These are phyloP conservation scores for Saccharomyces mikatae DNA, from an alignment of 805 yeast species.

Conservation along the genomic window DNA sequence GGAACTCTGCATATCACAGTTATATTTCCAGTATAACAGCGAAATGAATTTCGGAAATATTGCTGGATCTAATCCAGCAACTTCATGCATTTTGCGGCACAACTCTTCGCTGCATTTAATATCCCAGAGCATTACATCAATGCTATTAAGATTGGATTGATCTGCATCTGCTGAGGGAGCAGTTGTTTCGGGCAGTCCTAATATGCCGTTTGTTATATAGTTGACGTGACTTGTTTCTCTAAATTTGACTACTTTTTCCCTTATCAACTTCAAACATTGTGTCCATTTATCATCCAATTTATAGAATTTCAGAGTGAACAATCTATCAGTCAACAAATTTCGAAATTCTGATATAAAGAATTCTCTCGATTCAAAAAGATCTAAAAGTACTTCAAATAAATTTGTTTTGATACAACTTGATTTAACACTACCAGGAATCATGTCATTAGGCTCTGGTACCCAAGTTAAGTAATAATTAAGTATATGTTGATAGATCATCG, in stretches of 20 bases:
- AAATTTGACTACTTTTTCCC: constrained; percentile 7
- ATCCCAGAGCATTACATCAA: constrained; percentile 82
- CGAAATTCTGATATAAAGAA: constrained; percentile 19
- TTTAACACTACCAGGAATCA: constrained; percentile 7
- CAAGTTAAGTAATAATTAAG: constrained; percentile 18
- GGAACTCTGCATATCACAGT: constrained; percentile 22
- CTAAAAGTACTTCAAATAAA: constrained; percentile 21
- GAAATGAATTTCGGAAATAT: constrained; percentile 62
- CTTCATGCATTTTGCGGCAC: constrained; percentile 34
- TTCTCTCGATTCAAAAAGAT: constrained; percentile 20
- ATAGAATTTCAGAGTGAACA: constrained; percentile 17
- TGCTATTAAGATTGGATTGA: constrained; percentile 37
- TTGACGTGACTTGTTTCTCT: background rate
- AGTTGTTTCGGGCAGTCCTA: background rate
- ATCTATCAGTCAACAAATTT: constrained; percentile 17
- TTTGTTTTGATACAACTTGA: constrained; percentile 6
- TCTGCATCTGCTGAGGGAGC: constrained; percentile 5
- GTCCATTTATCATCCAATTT: constrained; percentile 22
- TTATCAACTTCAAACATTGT: constrained; percentile 15
- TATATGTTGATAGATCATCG: constrained; percentile 12
- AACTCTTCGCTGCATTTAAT: constrained; percentile 47
- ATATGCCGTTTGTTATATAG: background rate
- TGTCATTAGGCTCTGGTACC: constrained; percentile 22
- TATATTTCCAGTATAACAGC: constrained; percentile 69
- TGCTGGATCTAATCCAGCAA: constrained; percentile 11